Evolutionary conservation across 2,329 filamentous ascomycete genomes (phyloP).

Genomic region (Exophiala sp.): DNA sequence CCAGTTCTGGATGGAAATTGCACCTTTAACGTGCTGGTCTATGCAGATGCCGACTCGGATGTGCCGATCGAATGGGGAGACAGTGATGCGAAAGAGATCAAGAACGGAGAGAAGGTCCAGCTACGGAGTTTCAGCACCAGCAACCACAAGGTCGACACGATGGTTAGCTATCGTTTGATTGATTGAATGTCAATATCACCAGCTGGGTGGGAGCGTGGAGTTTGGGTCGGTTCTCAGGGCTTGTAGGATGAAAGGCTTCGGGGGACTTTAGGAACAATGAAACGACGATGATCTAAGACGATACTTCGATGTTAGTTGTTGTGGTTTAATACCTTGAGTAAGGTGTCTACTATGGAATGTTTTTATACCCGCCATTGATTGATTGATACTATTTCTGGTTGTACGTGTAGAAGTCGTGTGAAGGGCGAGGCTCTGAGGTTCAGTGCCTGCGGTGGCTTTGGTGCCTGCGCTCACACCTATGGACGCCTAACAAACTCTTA

Average conservation of each 20-base stretch:
- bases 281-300: neutral
- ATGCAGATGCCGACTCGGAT: conserved; percentile 92
- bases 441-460: too few relatives aligned
- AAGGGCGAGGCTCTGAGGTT: too few relatives aligned
- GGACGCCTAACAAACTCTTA: too few relatives aligned
- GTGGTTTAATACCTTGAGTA: too few relatives aligned
- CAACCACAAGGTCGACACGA: conserved; percentile 86
- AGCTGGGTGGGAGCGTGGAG: conserved; percentile 5
- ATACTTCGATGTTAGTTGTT: neutral
- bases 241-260: neutral
- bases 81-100: conserved; percentile 94
- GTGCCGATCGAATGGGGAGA: conserved; percentile 98
- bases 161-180: conserved; percentile 76
- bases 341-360: too few relatives aligned
- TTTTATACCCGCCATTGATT: too few relatives aligned
- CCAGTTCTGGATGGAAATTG: conserved; percentile 91
- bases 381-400: too few relatives aligned
- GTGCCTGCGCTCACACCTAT: too few relatives aligned
- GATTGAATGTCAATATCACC: conserved; percentile 31
- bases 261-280: neutral
- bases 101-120: conserved; percentile 90
- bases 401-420: too few relatives aligned
- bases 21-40: conserved; percentile 97
- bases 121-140: conserved; percentile 92
- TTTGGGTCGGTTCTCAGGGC: neutral